Evolutionary conservation across 768 basidiomycete species (phyloP), one percentile per base, ranked within the genome.

Genomic region (Daedaleopsis sinensis): DNA sequence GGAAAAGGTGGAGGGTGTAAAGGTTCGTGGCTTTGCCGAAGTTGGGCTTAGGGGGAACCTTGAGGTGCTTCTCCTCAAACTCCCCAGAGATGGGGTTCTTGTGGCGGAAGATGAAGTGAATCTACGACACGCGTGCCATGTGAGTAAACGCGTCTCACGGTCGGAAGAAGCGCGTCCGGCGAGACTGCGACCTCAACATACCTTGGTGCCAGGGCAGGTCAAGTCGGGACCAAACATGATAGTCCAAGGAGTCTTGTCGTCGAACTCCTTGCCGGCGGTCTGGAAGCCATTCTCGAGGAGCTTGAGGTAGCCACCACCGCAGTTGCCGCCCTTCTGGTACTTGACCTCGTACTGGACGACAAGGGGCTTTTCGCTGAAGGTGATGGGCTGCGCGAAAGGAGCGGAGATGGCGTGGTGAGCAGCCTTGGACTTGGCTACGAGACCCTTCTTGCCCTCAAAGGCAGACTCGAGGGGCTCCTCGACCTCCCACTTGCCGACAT

Each of bases 21-120:
- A 99, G 83, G 73, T 95, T 94, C 66, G 95, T 92, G 57, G 86
- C 80, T 80, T 96, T 98, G 70, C 96, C 94, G 65, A 87, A 80
- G 50, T 63, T 36, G 32, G 96, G 96, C 59, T 82, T 83, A 61
- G 94, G 96, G 63, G 95, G 82, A 61, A 82, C 72, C 55, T 80
- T 85, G 62, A 98, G 88, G 77, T 99, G 97, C 78, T 99, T 98
- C 86, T 99, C 97, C 78, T 98, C 97, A 65, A 84, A 85, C 71
- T 94, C 94, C 68, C 93, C 93, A 48, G 91, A 93, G 69, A 90
- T 83, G 38, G 97, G 96, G 81, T 87, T 96, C 80, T 90, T 88
- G 83, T 98, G 91, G 70, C 95, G 93, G 93, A 99, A 96, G 79
- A 99, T 99, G 78, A 99, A 98, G 83, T 99, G 97, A 53, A 98